Evolutionary conservation across 2,329 filamentous ascomycete genomes (phyloP).

Genomic region (Raffaelea deltoideospora): DNA sequence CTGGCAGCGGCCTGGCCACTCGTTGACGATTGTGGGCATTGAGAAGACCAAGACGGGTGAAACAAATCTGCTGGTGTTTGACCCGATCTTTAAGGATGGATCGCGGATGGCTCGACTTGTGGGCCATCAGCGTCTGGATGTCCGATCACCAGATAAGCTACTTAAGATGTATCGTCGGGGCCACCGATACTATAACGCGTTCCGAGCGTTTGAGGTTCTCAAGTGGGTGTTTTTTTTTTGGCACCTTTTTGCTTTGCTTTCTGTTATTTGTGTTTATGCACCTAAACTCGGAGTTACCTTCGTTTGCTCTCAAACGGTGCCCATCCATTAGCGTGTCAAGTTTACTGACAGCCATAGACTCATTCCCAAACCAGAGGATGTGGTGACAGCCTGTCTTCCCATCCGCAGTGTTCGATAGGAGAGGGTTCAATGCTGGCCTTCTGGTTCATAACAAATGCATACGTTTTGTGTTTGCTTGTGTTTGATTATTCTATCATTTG

Average conservation of each 20-base stretch:
- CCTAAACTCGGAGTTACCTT: too few species aligned
- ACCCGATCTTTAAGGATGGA: constrained; percentile 66
- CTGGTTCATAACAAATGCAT: too few species aligned
- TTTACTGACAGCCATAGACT: constrained; percentile 1
- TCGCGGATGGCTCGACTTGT: constrained; percentile 44
- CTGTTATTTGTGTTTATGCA: too few species aligned
- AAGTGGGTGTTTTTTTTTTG: constrained; percentile 33
- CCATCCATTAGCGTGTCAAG: too few species aligned
- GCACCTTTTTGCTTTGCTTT: neutral
- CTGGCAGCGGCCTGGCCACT: constrained; percentile 79
- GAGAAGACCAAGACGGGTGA: constrained; percentile 52
- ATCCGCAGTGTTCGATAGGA: too few species aligned
- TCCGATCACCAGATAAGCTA: constrained; percentile 32
- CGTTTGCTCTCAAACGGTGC: too few species aligned
- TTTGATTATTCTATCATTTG: neutral
- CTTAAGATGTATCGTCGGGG: constrained; percentile 63
- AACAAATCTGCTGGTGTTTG: constrained; percentile 67
- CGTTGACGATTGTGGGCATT: constrained; percentile 76
- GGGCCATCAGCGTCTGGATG: constrained; percentile 25
- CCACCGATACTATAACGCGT: constrained; percentile 49
- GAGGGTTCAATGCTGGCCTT: too few species aligned
- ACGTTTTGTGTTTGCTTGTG: neutral
- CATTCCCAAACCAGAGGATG: neutral
- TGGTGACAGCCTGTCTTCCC: neutral
- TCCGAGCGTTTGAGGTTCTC: constrained; percentile 66